These are phyloP conservation scores for Hypomyces perniciosus DNA, from an alignment of 2,329 filamentous ascomycete genomes.

Conservation along the genomic window DNA sequence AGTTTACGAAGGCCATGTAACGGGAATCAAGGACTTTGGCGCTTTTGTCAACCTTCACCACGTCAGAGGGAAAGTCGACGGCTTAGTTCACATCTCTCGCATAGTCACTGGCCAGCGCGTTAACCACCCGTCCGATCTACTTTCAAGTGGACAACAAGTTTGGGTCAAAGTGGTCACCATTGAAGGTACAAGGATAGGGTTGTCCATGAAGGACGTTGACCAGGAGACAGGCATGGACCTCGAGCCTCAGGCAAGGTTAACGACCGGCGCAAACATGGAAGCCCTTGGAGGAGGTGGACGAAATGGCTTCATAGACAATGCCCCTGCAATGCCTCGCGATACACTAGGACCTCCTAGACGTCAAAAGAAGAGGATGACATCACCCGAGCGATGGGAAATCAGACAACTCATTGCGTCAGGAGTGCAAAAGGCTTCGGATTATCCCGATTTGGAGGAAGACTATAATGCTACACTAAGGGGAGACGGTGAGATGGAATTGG, in stretches of 20 bases:
- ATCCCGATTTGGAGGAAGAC: conserved; percentile 90
- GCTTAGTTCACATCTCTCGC: conserved; percentile 87
- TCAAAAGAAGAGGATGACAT: conserved; percentile 89
- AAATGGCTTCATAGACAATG: conserved; percentile 49
- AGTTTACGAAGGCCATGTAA: conserved; percentile 83
- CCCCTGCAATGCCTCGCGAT: conserved; percentile 29
- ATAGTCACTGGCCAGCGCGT: conserved; percentile 80
- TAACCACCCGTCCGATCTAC: conserved; percentile 83
- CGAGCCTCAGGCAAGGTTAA: conserved; percentile 68
- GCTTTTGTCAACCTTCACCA: conserved; percentile 90
- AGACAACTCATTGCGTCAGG: conserved; percentile 93
- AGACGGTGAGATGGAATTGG: conserved; percentile 82
- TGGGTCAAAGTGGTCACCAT: conserved; percentile 91
- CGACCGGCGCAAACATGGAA: conserved; percentile 87
- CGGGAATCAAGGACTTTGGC: conserved; percentile 90
- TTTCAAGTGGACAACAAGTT: conserved; percentile 73
- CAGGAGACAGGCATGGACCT: conserved; percentile 82
- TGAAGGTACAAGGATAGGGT: conserved; percentile 71
- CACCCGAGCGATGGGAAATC: conserved; percentile 96
- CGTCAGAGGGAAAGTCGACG: conserved; percentile 82
- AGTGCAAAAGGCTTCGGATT: conserved; percentile 85
- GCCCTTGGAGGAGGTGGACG: conserved; percentile 61
- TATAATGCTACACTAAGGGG: conserved; percentile 83
- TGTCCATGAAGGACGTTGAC: conserved; percentile 97
- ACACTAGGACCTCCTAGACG: conserved; percentile 41